These are phyloP conservation scores for Jatropha curcas DNA, from an alignment of 345 rosid genomes.

Conservation along the genomic window DNA sequence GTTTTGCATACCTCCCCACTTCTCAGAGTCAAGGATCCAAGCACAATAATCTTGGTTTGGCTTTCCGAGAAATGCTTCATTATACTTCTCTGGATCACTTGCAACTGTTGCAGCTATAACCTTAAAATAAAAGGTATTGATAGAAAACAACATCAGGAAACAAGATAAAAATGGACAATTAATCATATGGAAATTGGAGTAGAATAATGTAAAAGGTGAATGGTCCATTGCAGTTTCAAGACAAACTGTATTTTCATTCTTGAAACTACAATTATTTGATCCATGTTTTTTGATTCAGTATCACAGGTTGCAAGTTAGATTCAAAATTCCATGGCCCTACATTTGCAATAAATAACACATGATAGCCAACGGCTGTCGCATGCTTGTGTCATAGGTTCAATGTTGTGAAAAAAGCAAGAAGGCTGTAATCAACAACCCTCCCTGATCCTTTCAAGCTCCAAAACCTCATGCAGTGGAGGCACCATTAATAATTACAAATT, in stretches of 20 bases:
- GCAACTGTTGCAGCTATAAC: slow-evolving; percentile 91
- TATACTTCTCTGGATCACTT: slow-evolving; percentile 69
- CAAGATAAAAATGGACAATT: not conserved
- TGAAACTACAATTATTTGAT: not conserved
- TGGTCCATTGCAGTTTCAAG: not conserved
- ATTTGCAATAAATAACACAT: not conserved
- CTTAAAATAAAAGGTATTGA: slow-evolving; percentile 38
- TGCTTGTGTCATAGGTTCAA: no score
- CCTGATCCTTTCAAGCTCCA: no score
- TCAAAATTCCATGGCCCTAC: not conserved
- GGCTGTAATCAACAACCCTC: no score
- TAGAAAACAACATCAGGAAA: slow-evolving; percentile 5
- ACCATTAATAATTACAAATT: not conserved
- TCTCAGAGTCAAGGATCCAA: slow-evolving; percentile 90
- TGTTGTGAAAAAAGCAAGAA: not conserved
- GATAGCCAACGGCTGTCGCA: not conserved
- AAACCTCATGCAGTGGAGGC: no score
- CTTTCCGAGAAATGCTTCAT: slow-evolving; percentile 88
- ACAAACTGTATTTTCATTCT: not conserved
- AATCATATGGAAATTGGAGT: not conserved
- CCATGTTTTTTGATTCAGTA: not conserved
- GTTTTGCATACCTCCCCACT: slow-evolving; percentile 86
- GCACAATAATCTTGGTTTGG: slow-evolving; percentile 69
- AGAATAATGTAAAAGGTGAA: not conserved
- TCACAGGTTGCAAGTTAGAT: not conserved